phyloP scores from a whole-genome alignment of 176 grass and related monocot species.

The Eleusine coracana region DNA sequence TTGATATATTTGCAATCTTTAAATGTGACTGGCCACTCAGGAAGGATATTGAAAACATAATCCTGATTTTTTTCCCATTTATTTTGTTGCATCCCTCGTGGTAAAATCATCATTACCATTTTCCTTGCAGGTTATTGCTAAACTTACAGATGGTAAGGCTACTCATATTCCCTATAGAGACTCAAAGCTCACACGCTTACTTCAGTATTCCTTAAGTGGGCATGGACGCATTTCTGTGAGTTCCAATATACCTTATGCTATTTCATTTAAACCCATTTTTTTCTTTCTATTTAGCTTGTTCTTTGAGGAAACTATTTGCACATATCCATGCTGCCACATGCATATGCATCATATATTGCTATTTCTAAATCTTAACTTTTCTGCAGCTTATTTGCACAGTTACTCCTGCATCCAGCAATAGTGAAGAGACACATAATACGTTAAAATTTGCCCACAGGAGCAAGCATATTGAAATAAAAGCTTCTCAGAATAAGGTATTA shows the following conservation, averaged over 20 bases:
- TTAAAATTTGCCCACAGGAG: conserved; percentile 98
- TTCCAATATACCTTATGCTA: conserved; percentile 34
- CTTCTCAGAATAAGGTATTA: conserved; percentile 94
- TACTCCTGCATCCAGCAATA: conserved; percentile 94
- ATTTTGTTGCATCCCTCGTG: conserved; percentile 14
- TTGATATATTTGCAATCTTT: conserved; percentile 27
- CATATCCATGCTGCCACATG: conserved; percentile 12
- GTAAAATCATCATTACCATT: conserved; percentile 28
- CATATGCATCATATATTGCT: conserved; percentile 20
- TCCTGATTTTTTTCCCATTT: conserved; percentile 33
- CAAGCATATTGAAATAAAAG: conserved; percentile 96
- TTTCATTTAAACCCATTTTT: neutral
- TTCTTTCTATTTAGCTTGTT: conserved; percentile 3
- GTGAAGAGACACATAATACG: conserved; percentile 97
- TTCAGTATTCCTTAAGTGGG: conserved; percentile 93
- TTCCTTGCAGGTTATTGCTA: conserved; percentile 76
- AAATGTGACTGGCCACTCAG: conserved; percentile 8
- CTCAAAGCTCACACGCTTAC: conserved; percentile 96
- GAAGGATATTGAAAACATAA: conserved; percentile 5
- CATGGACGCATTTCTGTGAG: conserved; percentile 96
- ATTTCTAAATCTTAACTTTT: conserved; percentile 27
- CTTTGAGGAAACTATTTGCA: conserved; percentile 1
- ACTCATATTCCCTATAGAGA: conserved; percentile 97
- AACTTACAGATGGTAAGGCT: conserved; percentile 98
- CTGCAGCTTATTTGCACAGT: conserved; percentile 97